These are phyloP conservation scores for Ceratopteris richardii DNA, from an alignment of 75 land plant species.

Conservation along the genomic window DNA sequence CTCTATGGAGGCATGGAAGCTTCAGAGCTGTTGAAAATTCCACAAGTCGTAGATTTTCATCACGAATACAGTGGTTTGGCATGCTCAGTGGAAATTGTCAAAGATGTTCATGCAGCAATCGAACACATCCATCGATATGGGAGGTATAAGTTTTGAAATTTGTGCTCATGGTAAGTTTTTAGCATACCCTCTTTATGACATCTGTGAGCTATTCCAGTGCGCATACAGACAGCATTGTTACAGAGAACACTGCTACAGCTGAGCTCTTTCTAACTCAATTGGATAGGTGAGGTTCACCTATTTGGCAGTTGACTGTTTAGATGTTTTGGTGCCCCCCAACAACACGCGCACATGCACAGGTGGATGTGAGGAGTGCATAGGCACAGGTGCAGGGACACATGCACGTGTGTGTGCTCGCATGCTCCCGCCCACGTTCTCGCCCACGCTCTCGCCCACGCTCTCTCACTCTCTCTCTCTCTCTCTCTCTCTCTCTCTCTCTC, in stretches of 20 bases:
- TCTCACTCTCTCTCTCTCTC: too few relatives aligned
- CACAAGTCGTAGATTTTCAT: conserved; percentile 52
- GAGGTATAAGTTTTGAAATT: conserved; percentile 42
- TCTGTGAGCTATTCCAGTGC: conserved; percentile 44
- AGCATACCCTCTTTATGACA: background rate
- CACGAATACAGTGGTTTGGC: conserved; percentile 77
- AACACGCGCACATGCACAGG: too few relatives aligned
- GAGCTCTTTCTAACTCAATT: conserved; percentile 64
- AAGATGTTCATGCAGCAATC: conserved; percentile 79
- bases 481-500: too few relatives aligned
- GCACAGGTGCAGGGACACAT: too few relatives aligned
- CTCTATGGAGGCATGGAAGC: conserved; percentile 76
- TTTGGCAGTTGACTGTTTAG: too few relatives aligned
- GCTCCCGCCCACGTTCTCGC: too few relatives aligned
- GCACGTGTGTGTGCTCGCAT: too few relatives aligned
- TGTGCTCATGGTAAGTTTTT: background rate
- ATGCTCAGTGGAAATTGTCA: conserved; percentile 86
- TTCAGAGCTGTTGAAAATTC: conserved; percentile 41
- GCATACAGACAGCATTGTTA: conserved; percentile 87
- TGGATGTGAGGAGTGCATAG: too few relatives aligned
- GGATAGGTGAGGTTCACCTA: conserved; percentile 85
- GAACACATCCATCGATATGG: conserved; percentile 84
- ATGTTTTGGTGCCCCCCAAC: too few relatives aligned
- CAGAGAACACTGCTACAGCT: conserved; percentile 61
- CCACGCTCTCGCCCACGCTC: too few relatives aligned